Base-by-base conservation (phyloP, 768 basidiomycete genomes). In the Mycena metata region DNA sequence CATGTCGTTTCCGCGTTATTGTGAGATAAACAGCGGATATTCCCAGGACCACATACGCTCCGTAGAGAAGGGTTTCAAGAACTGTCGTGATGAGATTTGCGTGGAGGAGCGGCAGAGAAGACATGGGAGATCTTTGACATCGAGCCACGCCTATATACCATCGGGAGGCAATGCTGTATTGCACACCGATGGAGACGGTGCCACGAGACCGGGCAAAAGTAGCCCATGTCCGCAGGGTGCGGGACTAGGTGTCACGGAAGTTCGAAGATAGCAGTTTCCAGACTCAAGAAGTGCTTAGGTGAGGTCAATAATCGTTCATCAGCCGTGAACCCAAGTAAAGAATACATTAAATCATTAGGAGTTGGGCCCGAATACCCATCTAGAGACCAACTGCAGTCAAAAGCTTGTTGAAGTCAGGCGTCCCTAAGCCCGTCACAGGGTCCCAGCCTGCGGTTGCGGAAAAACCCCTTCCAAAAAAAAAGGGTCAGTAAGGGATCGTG, bases 351-450 rank as follows among this genome's bases (percentile, higher is more conserved):
- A 39, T 39, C 39, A 9, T 39, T 15, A 39, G 2, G 15, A 39
- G 10, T 39, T 39, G 11, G n/a, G 15, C 39, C 39, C 11, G 6
- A 30, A 30, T 30, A 30, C 30, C 39, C 39, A 39, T 39, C 39
- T 39, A 57, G 9, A 69, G 52, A 5, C 62, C 67, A 11, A 64
- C 52, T 8, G 67, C 67, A 23, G 21, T 59, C 21, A 59, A 26
- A 23, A 68, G 49, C 13, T 23, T 11, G 7, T 56, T 62, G 56
- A 83, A 81, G 69, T 83, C 74, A 9, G 81, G 81, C 7, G 81
- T 82, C 1, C 81, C 82, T 1, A 65, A 46, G 3, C 64, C 56
- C 12, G 64, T 65, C 15, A 65, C 47, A 9, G 54, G 54, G 30
- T 66, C 67, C 68, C 69, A 82, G 76, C 75, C 4, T 76, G 73